These are phyloP conservation scores for Diddensiella santjacobensis DNA, from an alignment of 805 yeast species.

Conservation along the genomic window DNA sequence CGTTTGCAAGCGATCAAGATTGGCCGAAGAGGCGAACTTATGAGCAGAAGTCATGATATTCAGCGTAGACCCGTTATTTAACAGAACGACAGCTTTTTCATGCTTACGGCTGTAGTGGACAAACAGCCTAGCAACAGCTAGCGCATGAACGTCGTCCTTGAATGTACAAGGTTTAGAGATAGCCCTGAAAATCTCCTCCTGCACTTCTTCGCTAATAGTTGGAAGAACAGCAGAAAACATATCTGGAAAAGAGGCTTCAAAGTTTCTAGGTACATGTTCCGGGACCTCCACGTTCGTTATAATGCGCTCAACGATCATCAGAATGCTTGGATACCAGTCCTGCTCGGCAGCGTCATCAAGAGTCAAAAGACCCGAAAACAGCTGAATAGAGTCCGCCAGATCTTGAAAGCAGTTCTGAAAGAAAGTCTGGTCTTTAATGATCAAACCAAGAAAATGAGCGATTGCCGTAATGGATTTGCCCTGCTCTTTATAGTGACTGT, in stretches of 20 bases:
- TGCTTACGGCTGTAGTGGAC: constrained; percentile 50
- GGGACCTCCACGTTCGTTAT: constrained; percentile 53
- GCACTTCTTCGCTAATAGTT: constrained; percentile 24
- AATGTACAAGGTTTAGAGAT: constrained; percentile 43
- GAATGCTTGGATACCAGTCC: constrained; percentile 57
- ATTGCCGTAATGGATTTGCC: constrained; percentile 15
- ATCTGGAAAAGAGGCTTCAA: constrained; percentile 20
- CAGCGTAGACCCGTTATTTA: constrained; percentile 46
- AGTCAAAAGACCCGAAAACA: constrained; percentile 18
- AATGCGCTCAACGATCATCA: constrained; percentile 53
- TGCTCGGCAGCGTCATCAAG: constrained; percentile 8
- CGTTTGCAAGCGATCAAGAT: constrained; percentile 42
- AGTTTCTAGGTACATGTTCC: constrained; percentile 34
- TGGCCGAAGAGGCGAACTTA: constrained; percentile 36
- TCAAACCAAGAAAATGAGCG: constrained; percentile 27
- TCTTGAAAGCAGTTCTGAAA: constrained; percentile 16
- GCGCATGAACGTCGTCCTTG: constrained; percentile 44
- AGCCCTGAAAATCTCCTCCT: constrained; percentile 40
- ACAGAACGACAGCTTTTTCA: constrained; percentile 38
- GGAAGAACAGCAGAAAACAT: constrained; percentile 11
- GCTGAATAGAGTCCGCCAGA: constrained; percentile 17
- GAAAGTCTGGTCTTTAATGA: constrained; percentile 22
- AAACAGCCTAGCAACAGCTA: constrained; percentile 52
- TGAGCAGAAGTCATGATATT: constrained; percentile 45
- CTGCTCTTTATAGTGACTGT: constrained; percentile 5